Base-by-base conservation (phyloP, 2,329 filamentous ascomycete species). In the Rachicladosporium sp. region DNA sequence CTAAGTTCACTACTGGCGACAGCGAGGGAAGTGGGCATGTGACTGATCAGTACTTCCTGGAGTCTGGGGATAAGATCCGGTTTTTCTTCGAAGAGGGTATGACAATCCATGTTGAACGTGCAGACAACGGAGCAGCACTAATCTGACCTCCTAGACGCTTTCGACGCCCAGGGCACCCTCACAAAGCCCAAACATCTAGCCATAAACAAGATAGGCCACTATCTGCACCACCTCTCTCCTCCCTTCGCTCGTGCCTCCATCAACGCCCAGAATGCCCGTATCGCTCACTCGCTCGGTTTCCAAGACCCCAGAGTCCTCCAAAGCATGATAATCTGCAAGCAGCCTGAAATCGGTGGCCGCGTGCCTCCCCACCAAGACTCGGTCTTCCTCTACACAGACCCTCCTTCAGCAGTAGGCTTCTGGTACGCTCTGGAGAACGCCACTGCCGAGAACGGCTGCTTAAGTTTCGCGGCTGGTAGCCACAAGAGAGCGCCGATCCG, bases 251-350 rank as follows among this genome's bases (percentile, higher is more conserved):
- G 56, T 19, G 58, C 71, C 29, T 70, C 71, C 0, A 69, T 76
- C 31, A 74, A 71, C 9, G 57, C 61, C 30, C 60, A 59, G 43
- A 80, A 76, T 59, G 70, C 61, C 0, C 74, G 70, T 4, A 77
- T 94, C 10, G 86, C 87, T 1, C 66, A 67, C 33, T 71, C 72
- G 6, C 69, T 94, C 8, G 81, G 81, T 2, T 94, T 87, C 65
- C 53, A 50, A 4, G 84, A 93, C 59, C 84, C 88, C 2, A 69
- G 81, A 12, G 71, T 80, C 4, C 69, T 98, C 38, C 91, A 98
- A 68, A 91, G 82, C 59, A 98, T 98, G 91, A 73, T 96, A 21
- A 96, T 98, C 52, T 95, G 87, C 74, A 98, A 98, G 63, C 89
- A 95, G 65, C 88, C 91, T 13, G 85, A 93, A 63, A 95, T 96